phyloP scores from a whole-genome alignment of 768 basidiomycete genomes.

The Boletus reticuloceps region DNA sequence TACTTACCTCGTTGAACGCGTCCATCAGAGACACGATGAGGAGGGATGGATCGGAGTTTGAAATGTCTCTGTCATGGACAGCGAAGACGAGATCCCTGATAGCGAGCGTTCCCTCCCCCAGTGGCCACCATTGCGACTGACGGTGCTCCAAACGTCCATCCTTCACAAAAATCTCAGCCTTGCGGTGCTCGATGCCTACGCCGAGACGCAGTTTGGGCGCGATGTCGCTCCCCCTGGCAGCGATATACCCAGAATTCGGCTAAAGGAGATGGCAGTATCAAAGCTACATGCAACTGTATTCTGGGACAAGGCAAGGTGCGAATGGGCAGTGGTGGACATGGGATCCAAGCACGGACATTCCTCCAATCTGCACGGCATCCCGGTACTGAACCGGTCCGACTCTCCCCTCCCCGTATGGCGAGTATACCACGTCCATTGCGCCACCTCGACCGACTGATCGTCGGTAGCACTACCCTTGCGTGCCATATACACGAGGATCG shows the following conservation, averaged over 20 bases:
- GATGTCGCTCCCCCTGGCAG: constrained; percentile 55
- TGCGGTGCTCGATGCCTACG: constrained; percentile 59
- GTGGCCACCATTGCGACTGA: constrained; percentile 44
- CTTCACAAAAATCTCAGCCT: constrained; percentile 51
- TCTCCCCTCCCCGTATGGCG: constrained; percentile 64
- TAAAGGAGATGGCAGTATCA: constrained; percentile 84
- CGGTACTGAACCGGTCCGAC: constrained; percentile 38
- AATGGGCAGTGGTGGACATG: constrained; percentile 82
- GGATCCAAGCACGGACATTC: constrained; percentile 86
- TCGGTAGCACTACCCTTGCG: constrained; percentile 70
- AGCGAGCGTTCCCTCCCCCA: constrained; percentile 34
- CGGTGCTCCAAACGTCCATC: constrained; percentile 38
- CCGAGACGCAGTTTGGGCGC: constrained; percentile 72
- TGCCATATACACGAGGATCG: constrained; percentile 66
- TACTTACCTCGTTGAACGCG: constrained; percentile 46
- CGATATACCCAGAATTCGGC: constrained; percentile 59
- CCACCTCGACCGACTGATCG: constrained; percentile 62
- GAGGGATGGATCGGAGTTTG: constrained; percentile 21
- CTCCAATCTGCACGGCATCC: constrained; percentile 31
- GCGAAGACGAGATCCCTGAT: constrained; percentile 43
- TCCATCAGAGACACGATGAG: constrained; percentile 36
- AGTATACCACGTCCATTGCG: constrained; percentile 63
- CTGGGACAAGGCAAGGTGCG: constrained; percentile 56
- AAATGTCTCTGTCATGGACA: constrained; percentile 15
- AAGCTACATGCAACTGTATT: constrained; percentile 77